Evolutionary conservation across 164 flowering plant genomes (phyloP), one percentile per base, ranked within the genome.

Genomic region (Vitis labrusca): DNA sequence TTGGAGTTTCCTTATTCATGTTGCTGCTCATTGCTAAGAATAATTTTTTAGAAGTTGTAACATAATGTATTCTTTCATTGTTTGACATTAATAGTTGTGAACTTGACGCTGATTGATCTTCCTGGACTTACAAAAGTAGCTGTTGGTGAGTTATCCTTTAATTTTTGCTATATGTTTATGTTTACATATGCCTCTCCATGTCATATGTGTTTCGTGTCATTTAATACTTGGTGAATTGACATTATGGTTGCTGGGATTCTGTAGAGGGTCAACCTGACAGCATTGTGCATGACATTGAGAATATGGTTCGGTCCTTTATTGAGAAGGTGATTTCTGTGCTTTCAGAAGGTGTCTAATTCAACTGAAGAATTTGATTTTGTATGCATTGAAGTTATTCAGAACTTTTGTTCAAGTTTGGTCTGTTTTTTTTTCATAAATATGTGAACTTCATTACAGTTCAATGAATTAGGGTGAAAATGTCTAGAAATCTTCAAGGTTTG

Each of bases 91-190:
- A 71, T 94, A 94, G 99, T 94, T 82, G 97, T 94, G 67, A 94
- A 94, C 77, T 78, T 94, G 86, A 94, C 99, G 10, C 73, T 92
- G 78, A 74, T 94, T 64, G 99, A 92, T 88, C 98, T 94, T 80
- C 99, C 99, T 76, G 98, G 98, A 55, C 95, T 94, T 57, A 94
- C 99, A 73, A 94, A 94, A 83, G 98, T 94, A 64, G 99, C 97
- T 72, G 88, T 92, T 68, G 99, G 99, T 94, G 72, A 85, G 90
- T 74, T 30, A 32, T 44, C 17, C 0, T 23, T 56, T 3, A 1
- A 13, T 17, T 15, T 57, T n/a, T 11, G 6, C 10, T 49, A 2
- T 27, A 12, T 51, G 13, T 23, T 47, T 10, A 37, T 52, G 9
- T 1, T 59, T 59, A 13, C 8, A 48, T 14, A 67, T 72, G 27